Evolutionary conservation across 495 filamentous ascomycete species (phyloP), one percentile per base, ranked within the genome.

Genomic region (Penicillium coprophilum): DNA sequence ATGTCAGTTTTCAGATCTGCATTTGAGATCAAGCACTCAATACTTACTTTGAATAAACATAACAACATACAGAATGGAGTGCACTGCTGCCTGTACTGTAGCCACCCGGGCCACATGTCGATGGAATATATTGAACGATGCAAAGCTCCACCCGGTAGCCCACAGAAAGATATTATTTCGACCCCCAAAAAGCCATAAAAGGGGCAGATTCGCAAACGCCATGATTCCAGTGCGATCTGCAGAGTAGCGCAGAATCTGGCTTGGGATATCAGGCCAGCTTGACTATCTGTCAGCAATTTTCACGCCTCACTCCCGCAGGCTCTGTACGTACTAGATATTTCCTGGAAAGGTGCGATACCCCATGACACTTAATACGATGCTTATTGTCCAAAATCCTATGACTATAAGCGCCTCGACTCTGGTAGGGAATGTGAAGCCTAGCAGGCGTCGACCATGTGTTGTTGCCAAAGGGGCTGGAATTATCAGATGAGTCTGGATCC

Each of bases 141-240:
- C 69, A 57, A 80, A 80, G 34, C 72, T 77, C 80, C 81, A 84
- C 0, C 80, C 78, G 0, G 81, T 83, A 10, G 78, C 63, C 80
- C 78, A 81, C 2, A 81, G 60, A 32, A 84, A 70, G 15, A 83
- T 73, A 50, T 84, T 84, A 58, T 83, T 85, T 30, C 82, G 76
- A 3, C 75, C 75, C 3, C 73, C 73, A 46, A 83, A 82, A 2
- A 84, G 62, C 67, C 78, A 80, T 23, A 82, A 20, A 3, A 84
- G 61, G 1, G 80, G 75, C 13, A 84, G 57, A 49, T 83, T 81
- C 10, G 73, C 80, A 55, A 81, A 72, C 4, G 75, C 69, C 31
- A 85, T 58, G 28, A 81, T 75, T 4, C 81, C 81, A 1, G 80
- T 77, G 10, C 81, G 69, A 52, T 83, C 77, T n/a, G 75, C 77